Percentiles rank a stretch among this genome's conserved stretches.
Conservation (phyloP, 805 yeast genomes). For the Debaryomyces hansenii region DNA sequence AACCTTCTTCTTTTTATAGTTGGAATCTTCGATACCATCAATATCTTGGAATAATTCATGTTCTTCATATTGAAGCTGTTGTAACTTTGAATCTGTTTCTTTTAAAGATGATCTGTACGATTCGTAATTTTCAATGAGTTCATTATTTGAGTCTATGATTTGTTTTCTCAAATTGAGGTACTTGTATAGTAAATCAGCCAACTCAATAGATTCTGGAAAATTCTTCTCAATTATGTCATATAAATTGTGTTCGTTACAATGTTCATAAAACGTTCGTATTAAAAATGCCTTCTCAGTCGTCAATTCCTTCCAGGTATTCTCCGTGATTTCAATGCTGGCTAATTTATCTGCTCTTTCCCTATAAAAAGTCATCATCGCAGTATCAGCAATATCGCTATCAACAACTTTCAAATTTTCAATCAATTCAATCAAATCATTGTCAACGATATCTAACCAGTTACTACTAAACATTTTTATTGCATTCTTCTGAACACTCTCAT, state of each 20-base stretch:
- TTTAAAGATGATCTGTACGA: slow-evolving; percentile 13
- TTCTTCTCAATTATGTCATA: slow-evolving; percentile 59
- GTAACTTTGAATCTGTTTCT: slow-evolving; percentile 13
- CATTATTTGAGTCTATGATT: slow-evolving; percentile 21
- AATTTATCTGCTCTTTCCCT: slow-evolving; percentile 63
- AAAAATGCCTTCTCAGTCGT: slow-evolving; percentile 76
- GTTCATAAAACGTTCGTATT: slow-evolving; percentile 63
- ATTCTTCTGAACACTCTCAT: slow-evolving; percentile 66
- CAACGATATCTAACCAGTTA: slow-evolving; percentile 69
- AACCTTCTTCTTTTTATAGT: slow-evolving; percentile 17
- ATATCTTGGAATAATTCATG: slow-evolving; percentile 12
- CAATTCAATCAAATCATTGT: slow-evolving; percentile 70
- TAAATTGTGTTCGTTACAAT: slow-evolving; percentile 56
- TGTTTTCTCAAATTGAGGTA: slow-evolving; percentile 52
- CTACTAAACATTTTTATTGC: slow-evolving; percentile 68
- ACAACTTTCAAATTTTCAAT: slow-evolving; percentile 70
- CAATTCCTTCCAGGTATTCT: slow-evolving; percentile 65
- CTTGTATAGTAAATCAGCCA: slow-evolving; percentile 58
- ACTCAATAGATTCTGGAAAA: slow-evolving; percentile 76
- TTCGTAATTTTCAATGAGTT: slow-evolving; percentile 18
- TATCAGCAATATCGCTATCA: slow-evolving; percentile 65
- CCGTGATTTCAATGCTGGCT: slow-evolving; percentile 57
- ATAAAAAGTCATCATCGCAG: slow-evolving; percentile 65
- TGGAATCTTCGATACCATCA: slow-evolving; percentile 11
- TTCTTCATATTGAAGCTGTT: slow-evolving; percentile 19